phyloP scores from a whole-genome alignment of 345 rosid genomes.

The Bretschneidera sinensis region DNA sequence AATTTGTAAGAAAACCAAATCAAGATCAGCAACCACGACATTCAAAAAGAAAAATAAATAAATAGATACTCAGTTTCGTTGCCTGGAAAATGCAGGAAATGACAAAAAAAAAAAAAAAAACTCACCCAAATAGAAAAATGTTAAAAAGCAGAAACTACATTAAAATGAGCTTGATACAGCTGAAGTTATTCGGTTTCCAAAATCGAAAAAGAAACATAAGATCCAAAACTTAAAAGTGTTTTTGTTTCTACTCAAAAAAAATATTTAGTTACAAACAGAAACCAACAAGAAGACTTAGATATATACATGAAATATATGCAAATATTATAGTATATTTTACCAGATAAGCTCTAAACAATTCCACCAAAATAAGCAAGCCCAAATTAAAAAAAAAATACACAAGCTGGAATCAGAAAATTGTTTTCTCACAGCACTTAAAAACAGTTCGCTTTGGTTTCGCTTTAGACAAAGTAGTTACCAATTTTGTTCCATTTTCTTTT shows the following conservation, averaged over 20 bases:
- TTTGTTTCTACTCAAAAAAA: constrained; percentile 1
- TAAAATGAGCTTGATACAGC: not conserved
- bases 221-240: constrained; percentile 3
- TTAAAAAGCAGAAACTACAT: not conserved
- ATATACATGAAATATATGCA: not conserved
- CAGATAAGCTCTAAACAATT: constrained; percentile 26
- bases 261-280: constrained; percentile 18
- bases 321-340: constrained; percentile 5
- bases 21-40: constrained; percentile 9
- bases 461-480: constrained; percentile 9
- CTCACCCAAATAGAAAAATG: constrained; percentile 4
- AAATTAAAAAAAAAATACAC: not conserved
- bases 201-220: not conserved
- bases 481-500: constrained; percentile 22
- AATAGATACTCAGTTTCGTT: not conserved
- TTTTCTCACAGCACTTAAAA: constrained; percentile 2
- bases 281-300: constrained; percentile 13
- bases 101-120: too few relatives aligned
- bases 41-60: not conserved
- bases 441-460: not conserved
- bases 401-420: not conserved
- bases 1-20: constrained; percentile 3
- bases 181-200: not conserved
- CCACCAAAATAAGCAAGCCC: constrained; percentile 8
- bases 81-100: constrained; percentile 17